Percentiles rank a stretch among this genome's conserved stretches.
phyloP scores from a whole-genome alignment of 139 green algal species.

The Penium margaritaceum region DNA sequence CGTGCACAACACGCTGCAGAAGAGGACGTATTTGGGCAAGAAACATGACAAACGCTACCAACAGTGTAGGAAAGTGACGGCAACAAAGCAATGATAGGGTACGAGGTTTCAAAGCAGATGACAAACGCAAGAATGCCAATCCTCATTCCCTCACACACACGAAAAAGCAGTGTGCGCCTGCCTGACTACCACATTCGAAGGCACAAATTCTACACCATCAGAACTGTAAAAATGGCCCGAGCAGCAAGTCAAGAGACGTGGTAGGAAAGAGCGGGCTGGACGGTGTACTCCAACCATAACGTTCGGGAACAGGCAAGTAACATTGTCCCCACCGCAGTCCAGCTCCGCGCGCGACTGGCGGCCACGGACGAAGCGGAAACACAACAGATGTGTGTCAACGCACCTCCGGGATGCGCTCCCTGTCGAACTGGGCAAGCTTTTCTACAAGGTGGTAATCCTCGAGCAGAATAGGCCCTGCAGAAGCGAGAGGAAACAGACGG shows the following conservation, averaged over 20 bases:
- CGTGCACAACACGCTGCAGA: conserved; percentile 77
- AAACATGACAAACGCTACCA: neutral
- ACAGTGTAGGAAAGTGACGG: neutral
- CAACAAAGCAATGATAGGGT: neutral
- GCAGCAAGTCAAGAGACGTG: too few relatives aligned
- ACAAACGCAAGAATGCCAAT: neutral
- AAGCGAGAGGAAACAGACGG: neutral
- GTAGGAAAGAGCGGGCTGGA: too few relatives aligned
- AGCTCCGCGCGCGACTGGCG: too few relatives aligned
- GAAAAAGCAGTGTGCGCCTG: neutral
- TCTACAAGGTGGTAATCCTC: conserved; percentile 91
- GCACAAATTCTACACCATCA: too few relatives aligned
- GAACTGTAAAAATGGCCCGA: too few relatives aligned
- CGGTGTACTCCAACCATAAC: too few relatives aligned
- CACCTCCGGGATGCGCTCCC: conserved; percentile 86
- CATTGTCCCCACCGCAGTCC: too few relatives aligned
- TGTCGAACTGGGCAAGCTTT: conserved; percentile 91
- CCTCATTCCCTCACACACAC: too few relatives aligned
- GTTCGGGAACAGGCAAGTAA: too few relatives aligned
- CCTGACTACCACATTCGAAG: neutral
- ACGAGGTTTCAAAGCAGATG: too few relatives aligned
- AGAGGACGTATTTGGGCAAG: neutral
- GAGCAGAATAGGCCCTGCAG: conserved; percentile 57
- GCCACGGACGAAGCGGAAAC: too few relatives aligned
- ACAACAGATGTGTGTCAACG: neutral